Evolutionary conservation across 352 stramenopile species (phyloP), one percentile per base, ranked within the genome.

Genomic region (Ophiocytium majus): DNA sequence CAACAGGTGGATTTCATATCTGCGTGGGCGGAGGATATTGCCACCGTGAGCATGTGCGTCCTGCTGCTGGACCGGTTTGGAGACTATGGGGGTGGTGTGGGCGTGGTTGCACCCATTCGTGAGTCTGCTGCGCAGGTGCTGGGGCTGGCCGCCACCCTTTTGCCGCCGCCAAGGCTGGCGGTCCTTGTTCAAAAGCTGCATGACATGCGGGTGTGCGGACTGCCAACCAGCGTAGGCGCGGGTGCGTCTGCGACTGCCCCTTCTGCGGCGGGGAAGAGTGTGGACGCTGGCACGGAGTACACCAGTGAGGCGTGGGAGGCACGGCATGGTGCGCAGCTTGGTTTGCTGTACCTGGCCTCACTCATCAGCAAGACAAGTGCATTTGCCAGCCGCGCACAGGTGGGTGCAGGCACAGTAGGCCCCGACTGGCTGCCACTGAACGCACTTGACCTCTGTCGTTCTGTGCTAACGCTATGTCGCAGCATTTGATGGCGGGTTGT

Each of bases 1-100:
- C 23, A 49, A 10, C 50, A 49, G 50, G 1, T 50, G 74, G 79
- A 83, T 34, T 9, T 23, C 71, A 82, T 88, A 49, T 76, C 31
- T n/a, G 82, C 37, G 43, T 89, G 85, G 85, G 82, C 81, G 49
- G 86, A 91, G 80, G 88, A 90, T 82, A 74, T 86, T 5, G 86
- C 86, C 5, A 80, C 82, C 31, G 75, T 78, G 35, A 90, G 86
- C 81, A 50, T 91, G 19, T 90, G 88, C 50, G 82, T 91, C 9
- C 80, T 91, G 33, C 83, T 83, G 19, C 87, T 91, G 63, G 88
- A 91, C 64, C 66, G 86, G n/a, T 91, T 91, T 82, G 88, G 84
- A 10, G 88, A 91, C 81, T 91, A 89, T 82, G 86, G 86, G 28
- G 50, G 75, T 75, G 76, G 37, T 17, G n/a, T 32, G 31, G 82